Percentiles rank a stretch among this genome's conserved stretches.
These are phyloP conservation scores for Ophiostoma sp. DNA, from an alignment of 2,329 filamentous ascomycete species.

Conservation along the genomic window DNA sequence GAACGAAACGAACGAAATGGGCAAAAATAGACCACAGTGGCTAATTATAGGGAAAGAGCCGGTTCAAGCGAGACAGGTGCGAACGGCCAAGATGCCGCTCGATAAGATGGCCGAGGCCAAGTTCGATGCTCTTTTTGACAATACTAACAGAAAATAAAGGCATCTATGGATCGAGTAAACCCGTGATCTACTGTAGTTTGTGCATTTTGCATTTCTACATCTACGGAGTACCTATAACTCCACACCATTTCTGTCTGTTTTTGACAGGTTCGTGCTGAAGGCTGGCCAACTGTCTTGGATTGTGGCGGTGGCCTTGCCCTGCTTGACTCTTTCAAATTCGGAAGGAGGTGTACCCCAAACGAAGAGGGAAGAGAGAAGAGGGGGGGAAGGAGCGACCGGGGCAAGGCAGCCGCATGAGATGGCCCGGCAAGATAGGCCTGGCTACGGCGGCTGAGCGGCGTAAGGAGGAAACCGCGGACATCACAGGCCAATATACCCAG, in stretches of 20 bases:
- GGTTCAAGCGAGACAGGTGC: not conserved
- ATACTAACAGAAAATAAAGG: not conserved
- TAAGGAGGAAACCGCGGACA: not conserved
- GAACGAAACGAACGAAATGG: constrained; percentile 12
- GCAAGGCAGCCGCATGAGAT: constrained; percentile 2
- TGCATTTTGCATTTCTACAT: not conserved
- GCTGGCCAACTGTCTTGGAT: no score
- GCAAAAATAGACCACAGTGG: constrained; percentile 1
- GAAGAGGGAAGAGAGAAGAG: not conserved
- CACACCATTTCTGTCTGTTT: not conserved
- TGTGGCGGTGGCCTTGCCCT: not conserved
- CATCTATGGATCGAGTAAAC: not conserved
- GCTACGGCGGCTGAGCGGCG: not conserved
- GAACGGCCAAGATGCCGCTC: not conserved
- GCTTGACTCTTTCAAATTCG: not conserved
- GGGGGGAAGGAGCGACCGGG: not conserved
- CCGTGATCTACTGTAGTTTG: not conserved
- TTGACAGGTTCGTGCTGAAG: not conserved
- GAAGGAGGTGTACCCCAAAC: not conserved
- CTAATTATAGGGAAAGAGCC: constrained; percentile 7
- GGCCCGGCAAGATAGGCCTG: not conserved
- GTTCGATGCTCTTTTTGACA: not conserved
- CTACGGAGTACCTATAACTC: no score
- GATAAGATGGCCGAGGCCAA: constrained; percentile 1
- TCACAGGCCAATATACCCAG: not conserved